Conservation (phyloP, 768 basidiomycete species). For the Auriscalpium microsporum region DNA sequence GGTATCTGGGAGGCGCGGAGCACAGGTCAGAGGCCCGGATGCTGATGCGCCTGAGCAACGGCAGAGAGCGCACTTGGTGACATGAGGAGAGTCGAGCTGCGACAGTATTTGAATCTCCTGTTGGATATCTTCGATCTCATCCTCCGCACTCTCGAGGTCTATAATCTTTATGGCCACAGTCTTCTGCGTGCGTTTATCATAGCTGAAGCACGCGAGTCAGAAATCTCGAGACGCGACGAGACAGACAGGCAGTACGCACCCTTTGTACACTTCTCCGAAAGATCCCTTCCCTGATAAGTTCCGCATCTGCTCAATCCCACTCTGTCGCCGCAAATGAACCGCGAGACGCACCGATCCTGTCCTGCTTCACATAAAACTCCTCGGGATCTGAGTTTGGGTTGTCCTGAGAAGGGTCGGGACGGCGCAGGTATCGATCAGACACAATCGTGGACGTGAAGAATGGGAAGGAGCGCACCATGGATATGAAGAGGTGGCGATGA, state of each 20-base stretch:
- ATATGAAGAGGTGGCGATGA: no score
- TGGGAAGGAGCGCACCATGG: background rate
- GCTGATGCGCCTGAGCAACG: constrained; percentile 2
- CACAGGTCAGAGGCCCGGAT: background rate
- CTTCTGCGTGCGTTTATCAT: constrained; percentile 90
- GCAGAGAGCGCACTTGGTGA: constrained; percentile 65
- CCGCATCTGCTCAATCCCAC: no score
- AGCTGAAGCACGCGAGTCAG: constrained; percentile 38
- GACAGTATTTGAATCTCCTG: constrained; percentile 98
- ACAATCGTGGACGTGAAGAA: background rate
- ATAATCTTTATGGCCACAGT: constrained; percentile 99
- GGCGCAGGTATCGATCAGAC: background rate
- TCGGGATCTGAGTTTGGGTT: constrained; percentile 81
- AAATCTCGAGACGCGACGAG: constrained; percentile 7
- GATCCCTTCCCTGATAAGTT: constrained; percentile 79
- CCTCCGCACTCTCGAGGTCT: constrained; percentile 97
- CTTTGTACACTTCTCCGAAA: constrained; percentile 99
- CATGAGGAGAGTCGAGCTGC: constrained; percentile 90
- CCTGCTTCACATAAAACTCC: constrained; percentile 94
- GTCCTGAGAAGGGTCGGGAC: constrained; percentile 36
- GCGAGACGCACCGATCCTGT: constrained; percentile 73
- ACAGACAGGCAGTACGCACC: constrained; percentile 40
- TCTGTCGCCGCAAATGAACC: no score
- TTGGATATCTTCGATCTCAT: constrained; percentile 99
- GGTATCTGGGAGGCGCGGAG: constrained; percentile 50